A percentile compares a stretch with the other conserved stretches of the same genome.
phyloP scores from a whole-genome alignment of 139 green algal genomes.

The Ettlia oleoabundans region DNA sequence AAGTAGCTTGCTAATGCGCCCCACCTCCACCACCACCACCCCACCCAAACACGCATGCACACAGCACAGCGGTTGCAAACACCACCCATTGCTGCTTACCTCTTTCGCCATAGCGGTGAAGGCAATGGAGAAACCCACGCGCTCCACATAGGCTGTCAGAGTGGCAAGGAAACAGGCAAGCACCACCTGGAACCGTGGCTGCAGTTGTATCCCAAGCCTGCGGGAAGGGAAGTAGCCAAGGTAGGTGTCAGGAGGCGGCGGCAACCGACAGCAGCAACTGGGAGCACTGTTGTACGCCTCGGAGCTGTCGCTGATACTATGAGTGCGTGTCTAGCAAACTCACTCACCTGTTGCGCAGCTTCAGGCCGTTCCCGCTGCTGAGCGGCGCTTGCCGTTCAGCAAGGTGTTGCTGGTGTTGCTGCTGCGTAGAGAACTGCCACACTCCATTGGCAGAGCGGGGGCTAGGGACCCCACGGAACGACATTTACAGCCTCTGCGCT shows the following conservation, averaged over 20 bases:
- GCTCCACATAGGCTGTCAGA: conserved; percentile 91
- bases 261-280: not conserved
- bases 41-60: no score
- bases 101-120: conserved; percentile 89
- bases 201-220: not conserved
- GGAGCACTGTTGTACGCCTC: no score
- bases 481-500: no score
- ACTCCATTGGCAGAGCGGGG: not conserved
- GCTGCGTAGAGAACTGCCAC: not conserved
- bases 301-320: no score
- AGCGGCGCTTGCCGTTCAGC: no score
- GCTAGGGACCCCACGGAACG: not conserved
- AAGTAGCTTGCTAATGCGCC: no score
- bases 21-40: no score
- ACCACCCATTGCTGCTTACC: conserved; percentile 34
- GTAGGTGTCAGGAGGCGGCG: not conserved
- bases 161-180: conserved; percentile 87
- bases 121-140: conserved; percentile 95
- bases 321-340: no score
- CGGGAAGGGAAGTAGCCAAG: not conserved
- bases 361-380: no score
- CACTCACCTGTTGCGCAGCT: no score
- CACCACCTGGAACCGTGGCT: conserved; percentile 73
- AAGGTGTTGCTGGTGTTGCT: not conserved
- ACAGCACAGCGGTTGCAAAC: no score